These are phyloP conservation scores for Penicillium sp. DNA, from an alignment of 2,329 filamentous ascomycete species.

Conservation along the genomic window DNA sequence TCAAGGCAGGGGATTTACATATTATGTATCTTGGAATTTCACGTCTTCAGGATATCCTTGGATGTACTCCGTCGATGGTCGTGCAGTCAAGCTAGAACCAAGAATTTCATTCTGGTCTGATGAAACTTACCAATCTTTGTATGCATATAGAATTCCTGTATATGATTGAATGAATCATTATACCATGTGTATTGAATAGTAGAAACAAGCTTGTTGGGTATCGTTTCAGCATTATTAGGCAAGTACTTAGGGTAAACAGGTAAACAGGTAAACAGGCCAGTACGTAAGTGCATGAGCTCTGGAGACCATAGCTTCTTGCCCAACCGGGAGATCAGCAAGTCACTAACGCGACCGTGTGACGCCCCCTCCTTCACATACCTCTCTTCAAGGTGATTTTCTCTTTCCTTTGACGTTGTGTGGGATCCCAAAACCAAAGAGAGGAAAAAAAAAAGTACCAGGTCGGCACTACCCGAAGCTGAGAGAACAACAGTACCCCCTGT, in stretches of 20 bases:
- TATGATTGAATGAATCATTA: no score
- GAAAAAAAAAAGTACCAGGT: not conserved
- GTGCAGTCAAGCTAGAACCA: no score
- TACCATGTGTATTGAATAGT: no score
- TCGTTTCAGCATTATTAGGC: not conserved
- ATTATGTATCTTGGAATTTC: no score
- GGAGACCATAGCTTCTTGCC: constrained; percentile 4
- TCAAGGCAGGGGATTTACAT: no score
- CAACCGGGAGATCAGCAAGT: constrained; percentile 6
- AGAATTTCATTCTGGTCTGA: no score
- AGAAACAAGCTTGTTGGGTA: no score
- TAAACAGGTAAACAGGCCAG: not conserved
- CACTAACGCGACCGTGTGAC: constrained; percentile 1
- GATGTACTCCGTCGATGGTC: no score
- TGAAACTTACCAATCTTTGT: no score
- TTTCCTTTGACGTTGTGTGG: not conserved
- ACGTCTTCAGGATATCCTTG: no score
- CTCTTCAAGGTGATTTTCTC: not conserved
- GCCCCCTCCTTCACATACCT: not conserved
- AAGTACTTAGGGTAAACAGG: not conserved
- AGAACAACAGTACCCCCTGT: not conserved
- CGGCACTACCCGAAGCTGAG: not conserved
- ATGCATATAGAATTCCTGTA: no score
- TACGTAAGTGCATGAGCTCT: no score
- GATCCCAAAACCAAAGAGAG: not conserved